Percentiles rank a stretch among this genome's conserved stretches.
Evolutionary conservation across 2,329 filamentous ascomycete species (phyloP).

Genomic region (Geosmithia morbida): DNA sequence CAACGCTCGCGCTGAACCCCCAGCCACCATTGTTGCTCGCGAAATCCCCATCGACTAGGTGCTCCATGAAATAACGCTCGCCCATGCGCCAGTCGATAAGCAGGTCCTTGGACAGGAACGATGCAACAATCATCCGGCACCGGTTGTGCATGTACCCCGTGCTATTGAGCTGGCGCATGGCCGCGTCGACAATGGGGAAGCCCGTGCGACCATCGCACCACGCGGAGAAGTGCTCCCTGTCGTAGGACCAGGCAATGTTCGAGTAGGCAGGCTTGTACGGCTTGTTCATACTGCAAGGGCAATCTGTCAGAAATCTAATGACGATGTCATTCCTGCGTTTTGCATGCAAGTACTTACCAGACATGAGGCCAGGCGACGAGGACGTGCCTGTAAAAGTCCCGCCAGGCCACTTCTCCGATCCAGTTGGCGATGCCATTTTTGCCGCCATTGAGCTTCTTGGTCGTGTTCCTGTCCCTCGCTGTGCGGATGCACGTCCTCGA

Average conservation of each 20-base stretch:
- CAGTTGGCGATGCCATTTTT: constrained; percentile 52
- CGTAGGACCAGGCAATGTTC: constrained; percentile 71
- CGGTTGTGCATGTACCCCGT: constrained; percentile 76
- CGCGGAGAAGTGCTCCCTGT: constrained; percentile 49
- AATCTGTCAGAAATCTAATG: neutral
- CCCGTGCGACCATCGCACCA: constrained; percentile 68
- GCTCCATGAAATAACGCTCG: constrained; percentile 71
- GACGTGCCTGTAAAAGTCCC: constrained; percentile 81
- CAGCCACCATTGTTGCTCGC: constrained; percentile 59
- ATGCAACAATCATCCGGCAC: constrained; percentile 71
- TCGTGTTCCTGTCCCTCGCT: constrained; percentile 48
- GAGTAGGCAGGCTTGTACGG: constrained; percentile 69
- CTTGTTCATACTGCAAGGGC: constrained; percentile 34
- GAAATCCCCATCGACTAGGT: constrained; percentile 67
- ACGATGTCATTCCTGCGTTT: neutral
- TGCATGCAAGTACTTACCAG: constrained; percentile 32
- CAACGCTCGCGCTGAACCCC: constrained; percentile 45
- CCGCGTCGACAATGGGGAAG: constrained; percentile 73
- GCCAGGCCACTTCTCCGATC: constrained; percentile 76
- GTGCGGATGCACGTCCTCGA: constrained; percentile 50
- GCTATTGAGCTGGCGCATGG: constrained; percentile 61
- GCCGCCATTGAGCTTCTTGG: constrained; percentile 51
- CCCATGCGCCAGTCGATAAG: constrained; percentile 74
- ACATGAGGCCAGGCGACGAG: constrained; percentile 75
- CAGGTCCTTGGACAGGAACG: constrained; percentile 67